phyloP scores from a whole-genome alignment of 2,329 filamentous ascomycete genomes.

The Leptographium flavum region DNA sequence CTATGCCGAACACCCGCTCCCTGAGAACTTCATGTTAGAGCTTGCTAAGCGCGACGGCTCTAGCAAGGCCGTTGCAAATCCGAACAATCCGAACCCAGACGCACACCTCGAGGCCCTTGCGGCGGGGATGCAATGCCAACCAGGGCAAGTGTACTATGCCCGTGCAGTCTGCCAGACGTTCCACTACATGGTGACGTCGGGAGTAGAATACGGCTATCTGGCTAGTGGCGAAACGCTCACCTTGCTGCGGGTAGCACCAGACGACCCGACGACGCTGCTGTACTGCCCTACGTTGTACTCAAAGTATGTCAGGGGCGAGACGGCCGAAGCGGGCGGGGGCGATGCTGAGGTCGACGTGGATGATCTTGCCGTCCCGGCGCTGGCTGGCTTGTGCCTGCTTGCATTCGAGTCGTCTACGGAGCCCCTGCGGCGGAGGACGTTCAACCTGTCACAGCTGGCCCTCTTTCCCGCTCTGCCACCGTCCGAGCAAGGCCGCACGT shows the following conservation, averaged over 20 bases:
- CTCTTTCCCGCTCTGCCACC: background rate
- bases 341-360: background rate
- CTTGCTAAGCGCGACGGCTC: background rate
- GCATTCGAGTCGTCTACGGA: constrained; percentile 2
- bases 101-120: background rate
- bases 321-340: background rate
- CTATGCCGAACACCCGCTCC: background rate
- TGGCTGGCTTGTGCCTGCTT: constrained; percentile 1
- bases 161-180: background rate
- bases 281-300: background rate
- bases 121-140: background rate
- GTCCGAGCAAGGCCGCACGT: background rate
- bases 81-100: background rate
- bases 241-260: background rate
- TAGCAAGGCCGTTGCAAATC: background rate
- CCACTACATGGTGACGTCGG: constrained; percentile 2
- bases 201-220: constrained; percentile 1
- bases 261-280: background rate
- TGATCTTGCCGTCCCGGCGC: background rate
- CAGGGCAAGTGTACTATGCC: background rate
- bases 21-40: background rate
- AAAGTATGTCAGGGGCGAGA: background rate
- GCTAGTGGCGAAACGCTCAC: constrained; percentile 1
- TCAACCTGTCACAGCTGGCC: constrained; percentile 1
- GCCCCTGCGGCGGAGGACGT: background rate